Conservation (phyloP, 1,284 basidiomycete genomes). For the Marasmius oreades region DNA sequence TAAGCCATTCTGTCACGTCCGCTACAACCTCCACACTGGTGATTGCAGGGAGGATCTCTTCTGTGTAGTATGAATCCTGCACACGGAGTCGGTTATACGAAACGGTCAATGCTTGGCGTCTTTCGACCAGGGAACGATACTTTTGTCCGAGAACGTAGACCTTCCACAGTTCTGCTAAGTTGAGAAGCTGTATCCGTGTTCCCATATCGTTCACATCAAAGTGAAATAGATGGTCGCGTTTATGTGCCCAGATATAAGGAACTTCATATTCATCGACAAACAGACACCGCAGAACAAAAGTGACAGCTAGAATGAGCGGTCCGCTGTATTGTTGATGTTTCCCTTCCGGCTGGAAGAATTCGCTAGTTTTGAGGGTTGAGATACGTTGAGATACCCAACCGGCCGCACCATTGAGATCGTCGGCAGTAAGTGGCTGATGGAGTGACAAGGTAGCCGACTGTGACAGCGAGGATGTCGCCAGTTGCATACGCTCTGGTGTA, state of each 20-base stretch:
- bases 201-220: slow-evolving; percentile 60
- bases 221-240: slow-evolving; percentile 85
- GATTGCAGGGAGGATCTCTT: slow-evolving; percentile 57
- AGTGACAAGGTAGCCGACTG: slow-evolving; percentile 63
- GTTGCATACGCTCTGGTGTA: slow-evolving; percentile 95
- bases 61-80: slow-evolving; percentile 71
- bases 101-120: slow-evolving; percentile 59
- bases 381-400: slow-evolving; percentile 88
- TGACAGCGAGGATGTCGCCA: slow-evolving; percentile 84
- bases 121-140: slow-evolving; percentile 80
- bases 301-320: slow-evolving; percentile 79
- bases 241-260: slow-evolving; percentile 93
- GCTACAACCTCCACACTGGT: slow-evolving; percentile 87
- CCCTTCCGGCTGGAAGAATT: slow-evolving; percentile 69
- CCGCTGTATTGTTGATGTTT: slow-evolving; percentile 56
- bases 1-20: slow-evolving; percentile 91
- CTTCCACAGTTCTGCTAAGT: slow-evolving; percentile 81
- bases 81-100: slow-evolving; percentile 65
- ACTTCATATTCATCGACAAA: slow-evolving; percentile 91
- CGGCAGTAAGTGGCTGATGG: slow-evolving; percentile 62
- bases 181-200: slow-evolving; percentile 64
- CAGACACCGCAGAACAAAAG: slow-evolving; percentile 77
- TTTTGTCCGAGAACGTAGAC: slow-evolving; percentile 84
- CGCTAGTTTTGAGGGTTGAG: slow-evolving; percentile 72
- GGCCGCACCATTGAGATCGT: slow-evolving; percentile 79